Evolutionary conservation across 768 basidiomycete species (phyloP).

Genomic region (Suillus variegatus): DNA sequence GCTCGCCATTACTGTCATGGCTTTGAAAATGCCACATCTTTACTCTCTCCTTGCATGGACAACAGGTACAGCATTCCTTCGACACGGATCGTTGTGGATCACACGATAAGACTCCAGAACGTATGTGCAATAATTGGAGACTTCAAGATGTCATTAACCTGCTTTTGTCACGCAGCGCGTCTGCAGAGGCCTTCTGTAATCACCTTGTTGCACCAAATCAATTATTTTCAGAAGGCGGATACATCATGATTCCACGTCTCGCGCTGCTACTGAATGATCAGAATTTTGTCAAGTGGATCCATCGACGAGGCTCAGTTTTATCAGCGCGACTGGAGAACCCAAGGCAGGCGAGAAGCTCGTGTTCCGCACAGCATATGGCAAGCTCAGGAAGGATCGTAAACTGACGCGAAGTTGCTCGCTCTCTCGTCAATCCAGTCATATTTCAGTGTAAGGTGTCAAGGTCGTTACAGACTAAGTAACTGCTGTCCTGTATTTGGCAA

Average conservation of each 20-base stretch:
- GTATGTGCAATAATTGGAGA: background rate
- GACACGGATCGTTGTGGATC: background rate
- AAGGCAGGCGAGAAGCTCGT: too few species aligned
- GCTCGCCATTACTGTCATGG: too few species aligned
- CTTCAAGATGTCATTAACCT: background rate
- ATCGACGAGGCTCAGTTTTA: too few species aligned
- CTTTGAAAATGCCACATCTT: too few species aligned
- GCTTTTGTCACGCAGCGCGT: background rate
- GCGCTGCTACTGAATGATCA: background rate
- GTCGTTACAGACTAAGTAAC: background rate
- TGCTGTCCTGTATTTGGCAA: background rate
- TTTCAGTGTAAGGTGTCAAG: background rate
- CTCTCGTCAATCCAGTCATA: background rate
- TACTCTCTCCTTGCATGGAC: too few species aligned
- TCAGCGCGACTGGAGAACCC: too few species aligned
- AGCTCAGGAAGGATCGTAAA: too few species aligned
- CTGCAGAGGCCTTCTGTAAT: background rate
- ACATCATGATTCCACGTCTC: background rate
- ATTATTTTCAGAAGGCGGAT: background rate
- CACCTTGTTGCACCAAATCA: background rate
- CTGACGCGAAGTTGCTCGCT: too few species aligned
- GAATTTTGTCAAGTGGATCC: background rate
- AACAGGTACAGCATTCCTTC: background rate
- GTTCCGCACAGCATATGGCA: too few species aligned
- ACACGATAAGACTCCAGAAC: background rate